These are phyloP conservation scores for Pythium phragmiticola DNA, from an alignment of 352 stramenopile species.

Conservation along the genomic window DNA sequence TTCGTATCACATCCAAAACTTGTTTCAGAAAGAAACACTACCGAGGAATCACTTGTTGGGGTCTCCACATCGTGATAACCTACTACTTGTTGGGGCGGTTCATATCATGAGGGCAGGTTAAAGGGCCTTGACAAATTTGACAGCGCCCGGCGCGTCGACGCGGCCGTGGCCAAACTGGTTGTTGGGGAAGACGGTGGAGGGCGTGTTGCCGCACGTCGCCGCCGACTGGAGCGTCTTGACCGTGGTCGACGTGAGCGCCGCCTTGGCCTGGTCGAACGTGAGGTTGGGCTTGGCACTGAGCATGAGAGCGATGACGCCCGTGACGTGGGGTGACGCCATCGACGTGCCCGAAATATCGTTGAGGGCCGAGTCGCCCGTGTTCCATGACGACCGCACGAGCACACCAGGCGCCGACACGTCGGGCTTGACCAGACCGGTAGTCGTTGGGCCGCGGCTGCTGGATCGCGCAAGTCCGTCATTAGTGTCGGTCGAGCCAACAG, in stretches of 20 bases:
- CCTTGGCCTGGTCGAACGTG: constrained; percentile 18
- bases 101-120: neutral
- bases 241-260: constrained; percentile 10
- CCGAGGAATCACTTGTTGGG: too few relatives aligned
- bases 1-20: too few relatives aligned
- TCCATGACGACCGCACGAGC: constrained; percentile 13
- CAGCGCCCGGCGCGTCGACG: constrained; percentile 23
- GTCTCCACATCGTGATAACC: too few relatives aligned
- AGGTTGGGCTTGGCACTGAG: constrained; percentile 22
- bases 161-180: constrained; percentile 34
- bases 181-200: constrained; percentile 26
- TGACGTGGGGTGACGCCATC: constrained; percentile 34
- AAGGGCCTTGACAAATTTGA: neutral
- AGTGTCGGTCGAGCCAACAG: constrained; percentile 20
- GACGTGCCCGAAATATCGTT: constrained; percentile 23
- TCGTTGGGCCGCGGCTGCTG: constrained; percentile 19
- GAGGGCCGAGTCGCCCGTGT: constrained; percentile 15
- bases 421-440: constrained; percentile 24
- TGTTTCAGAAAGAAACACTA: too few relatives aligned
- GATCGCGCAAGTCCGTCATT: neutral
- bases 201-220: constrained; percentile 26
- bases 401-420: constrained; percentile 23
- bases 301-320: constrained; percentile 28
- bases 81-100: too few relatives aligned
- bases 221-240: neutral